These are phyloP conservation scores for Apiotrichum mycotoxinovorans DNA, from an alignment of 1,284 basidiomycete species.

Conservation along the genomic window DNA sequence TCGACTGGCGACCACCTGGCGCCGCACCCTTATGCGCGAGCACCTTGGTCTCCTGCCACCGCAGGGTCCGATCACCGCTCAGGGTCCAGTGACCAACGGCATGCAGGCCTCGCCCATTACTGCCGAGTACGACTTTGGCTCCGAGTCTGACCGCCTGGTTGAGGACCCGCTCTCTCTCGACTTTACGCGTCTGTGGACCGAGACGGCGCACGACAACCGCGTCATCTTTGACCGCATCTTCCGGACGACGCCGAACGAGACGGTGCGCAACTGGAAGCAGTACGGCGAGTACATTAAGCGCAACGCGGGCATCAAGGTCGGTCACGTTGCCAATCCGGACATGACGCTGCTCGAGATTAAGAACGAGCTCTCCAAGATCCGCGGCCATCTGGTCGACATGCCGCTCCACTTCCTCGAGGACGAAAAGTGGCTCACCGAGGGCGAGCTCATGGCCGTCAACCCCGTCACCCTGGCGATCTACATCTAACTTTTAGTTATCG, in stretches of 20 bases:
- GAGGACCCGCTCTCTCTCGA: conserved; percentile 71
- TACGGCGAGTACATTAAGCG: conserved; percentile 62
- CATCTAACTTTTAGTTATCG: conserved; percentile 34
- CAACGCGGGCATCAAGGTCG: conserved; percentile 54
- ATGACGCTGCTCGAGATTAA: conserved; percentile 66
- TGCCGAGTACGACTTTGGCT: conserved; percentile 63
- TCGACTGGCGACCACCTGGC: conserved; percentile 40
- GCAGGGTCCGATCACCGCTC: conserved; percentile 32
- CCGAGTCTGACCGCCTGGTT: conserved; percentile 63
- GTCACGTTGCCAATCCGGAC: conserved; percentile 69
- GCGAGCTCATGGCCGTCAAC: conserved; percentile 42
- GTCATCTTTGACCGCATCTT: conserved; percentile 60
- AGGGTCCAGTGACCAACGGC: conserved; percentile 54
- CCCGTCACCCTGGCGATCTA: conserved; percentile 41
- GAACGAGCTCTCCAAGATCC: conserved; percentile 64
- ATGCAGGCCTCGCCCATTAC: conserved; percentile 74
- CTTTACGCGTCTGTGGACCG: conserved; percentile 62
- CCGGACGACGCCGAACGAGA: conserved; percentile 64
- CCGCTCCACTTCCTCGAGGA: conserved; percentile 44
- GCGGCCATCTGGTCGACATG: conserved; percentile 54
- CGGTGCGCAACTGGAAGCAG: conserved; percentile 69
- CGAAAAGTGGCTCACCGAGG: conserved; percentile 39
- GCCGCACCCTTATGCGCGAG: conserved; percentile 54
- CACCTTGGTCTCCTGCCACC: conserved; percentile 72
- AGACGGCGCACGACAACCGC: conserved; percentile 72